Evolutionary conservation across 2,329 filamentous ascomycete genomes (phyloP), one percentile per base, ranked within the genome.

Genomic region (Cladophialophora exuberans): DNA sequence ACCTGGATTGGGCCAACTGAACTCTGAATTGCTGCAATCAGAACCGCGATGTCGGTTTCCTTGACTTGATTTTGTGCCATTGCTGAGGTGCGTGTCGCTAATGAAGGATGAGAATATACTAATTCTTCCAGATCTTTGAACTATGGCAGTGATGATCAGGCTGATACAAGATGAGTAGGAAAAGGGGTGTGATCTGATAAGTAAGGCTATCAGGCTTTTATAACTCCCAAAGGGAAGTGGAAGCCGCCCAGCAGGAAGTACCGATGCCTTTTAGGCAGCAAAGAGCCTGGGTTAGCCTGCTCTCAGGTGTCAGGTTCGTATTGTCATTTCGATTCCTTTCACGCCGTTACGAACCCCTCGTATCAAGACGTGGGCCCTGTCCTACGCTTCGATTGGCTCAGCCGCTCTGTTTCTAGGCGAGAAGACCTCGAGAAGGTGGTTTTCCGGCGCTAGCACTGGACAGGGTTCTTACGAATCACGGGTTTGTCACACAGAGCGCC

Each of bases 1-100:
- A 61, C 58, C 30, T 61, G 55, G 38, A 61, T 54, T n/a, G 58
- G 52, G 17, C 58, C 55, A 23, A 61, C 48, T 4, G 58, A 56
- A 46, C 52, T 58, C 28, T 54, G 55, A n/a, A 61, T 56, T n/a
- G 55, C 55, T 6, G 58, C 58, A 11, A 61, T 39, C 13, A 61
- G 52, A 17, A 56, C 52, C 18, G 36, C 26, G n/a, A 61, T 56
- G 45, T 61, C 58, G 25, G 48, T 42, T 10, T 61, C 58, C 35
- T 54, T 61, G 48, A 61, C 45, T 26, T 53, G 47, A 18, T 20
- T 43, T 44, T 55, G 39, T 11, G 51, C 47, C 58, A 61, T 61
- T 10, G 26, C 31, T 10, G 11, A 13, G 33, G n/a, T 22, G 20
- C 5, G 11, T 48, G 13, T n/a, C n/a, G n/a, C n/a, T n/a, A n/a